Evolutionary conservation across 2,329 filamentous ascomycete species (phyloP).

Genomic region (Botryosphaeria dothidea): DNA sequence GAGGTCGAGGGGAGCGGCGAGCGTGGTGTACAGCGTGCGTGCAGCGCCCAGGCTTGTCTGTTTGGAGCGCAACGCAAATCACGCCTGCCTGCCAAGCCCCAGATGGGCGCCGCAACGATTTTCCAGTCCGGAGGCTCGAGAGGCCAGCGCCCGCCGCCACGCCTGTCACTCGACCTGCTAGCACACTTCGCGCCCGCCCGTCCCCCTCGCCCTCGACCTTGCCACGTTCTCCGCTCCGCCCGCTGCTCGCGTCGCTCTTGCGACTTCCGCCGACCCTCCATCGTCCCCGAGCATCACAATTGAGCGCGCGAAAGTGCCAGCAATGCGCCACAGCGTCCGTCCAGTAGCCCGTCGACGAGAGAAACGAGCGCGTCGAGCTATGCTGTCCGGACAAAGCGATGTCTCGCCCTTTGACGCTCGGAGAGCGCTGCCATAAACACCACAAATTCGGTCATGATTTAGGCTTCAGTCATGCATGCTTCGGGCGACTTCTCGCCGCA

Average conservation of each 20-base stretch:
- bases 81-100: slow-evolving; percentile 12
- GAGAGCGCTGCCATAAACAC: too few species aligned
- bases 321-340: too few species aligned
- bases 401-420: too few species aligned
- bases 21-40: slow-evolving; percentile 9
- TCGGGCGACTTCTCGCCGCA: not conserved
- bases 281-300: not conserved
- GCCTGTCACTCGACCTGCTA: not conserved
- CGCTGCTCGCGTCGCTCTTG: not conserved
- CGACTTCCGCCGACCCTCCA: not conserved
- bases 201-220: not conserved
- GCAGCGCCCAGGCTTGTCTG: slow-evolving; percentile 10
- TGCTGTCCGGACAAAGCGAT: too few species aligned
- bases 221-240: not conserved
- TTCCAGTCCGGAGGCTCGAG: not conserved
- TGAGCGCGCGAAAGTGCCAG: too few species aligned
- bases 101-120: slow-evolving; percentile 7
- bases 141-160: not conserved
- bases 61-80: slow-evolving; percentile 17
- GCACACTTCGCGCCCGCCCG: not conserved
- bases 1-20: slow-evolving; percentile 16
- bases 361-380: not conserved
- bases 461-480: not conserved
- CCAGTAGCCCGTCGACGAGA: not conserved
- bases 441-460: too few species aligned